Evolutionary conservation across 2,329 filamentous ascomycete species (phyloP).

Genomic region (Furcasterigmium sp.): DNA sequence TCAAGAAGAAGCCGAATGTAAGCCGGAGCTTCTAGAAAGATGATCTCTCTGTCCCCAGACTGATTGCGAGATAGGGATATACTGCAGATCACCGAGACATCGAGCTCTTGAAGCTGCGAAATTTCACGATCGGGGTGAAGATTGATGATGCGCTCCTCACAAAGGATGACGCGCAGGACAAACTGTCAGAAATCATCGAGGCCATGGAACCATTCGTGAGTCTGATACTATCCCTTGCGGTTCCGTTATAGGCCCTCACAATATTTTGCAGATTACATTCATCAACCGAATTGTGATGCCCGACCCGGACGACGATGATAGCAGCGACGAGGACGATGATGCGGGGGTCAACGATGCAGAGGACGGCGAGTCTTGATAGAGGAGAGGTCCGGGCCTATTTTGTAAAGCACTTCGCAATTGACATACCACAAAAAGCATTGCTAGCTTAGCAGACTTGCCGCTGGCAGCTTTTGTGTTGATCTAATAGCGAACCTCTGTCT

Average conservation of each 20-base stretch:
- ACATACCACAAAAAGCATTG: too few species aligned
- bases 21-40: not conserved
- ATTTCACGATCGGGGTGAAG: conserved; percentile 67
- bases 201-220: conserved; percentile 77
- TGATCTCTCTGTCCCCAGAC: not conserved
- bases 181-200: conserved; percentile 58
- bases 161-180: conserved; percentile 55
- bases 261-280: conserved; percentile 54
- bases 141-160: conserved; percentile 63
- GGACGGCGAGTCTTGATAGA: not conserved
- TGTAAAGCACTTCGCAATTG: too few species aligned
- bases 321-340: conserved; percentile 27
- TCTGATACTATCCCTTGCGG: conserved; percentile 15
- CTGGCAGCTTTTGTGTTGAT: too few species aligned
- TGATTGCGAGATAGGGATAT: conserved; percentile 55
- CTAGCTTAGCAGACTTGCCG: too few species aligned
- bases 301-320: conserved; percentile 47
- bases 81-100: conserved; percentile 71
- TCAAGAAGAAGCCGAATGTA: conserved; percentile 79
- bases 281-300: conserved; percentile 71
- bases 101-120: conserved; percentile 72
- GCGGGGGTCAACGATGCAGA: conserved; percentile 11
- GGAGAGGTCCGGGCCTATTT: too few species aligned
- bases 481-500: too few species aligned
- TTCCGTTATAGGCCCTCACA: not conserved